Conservation (phyloP, 192 early-diverging fungal species). For the Chytriomyces sp. region DNA sequence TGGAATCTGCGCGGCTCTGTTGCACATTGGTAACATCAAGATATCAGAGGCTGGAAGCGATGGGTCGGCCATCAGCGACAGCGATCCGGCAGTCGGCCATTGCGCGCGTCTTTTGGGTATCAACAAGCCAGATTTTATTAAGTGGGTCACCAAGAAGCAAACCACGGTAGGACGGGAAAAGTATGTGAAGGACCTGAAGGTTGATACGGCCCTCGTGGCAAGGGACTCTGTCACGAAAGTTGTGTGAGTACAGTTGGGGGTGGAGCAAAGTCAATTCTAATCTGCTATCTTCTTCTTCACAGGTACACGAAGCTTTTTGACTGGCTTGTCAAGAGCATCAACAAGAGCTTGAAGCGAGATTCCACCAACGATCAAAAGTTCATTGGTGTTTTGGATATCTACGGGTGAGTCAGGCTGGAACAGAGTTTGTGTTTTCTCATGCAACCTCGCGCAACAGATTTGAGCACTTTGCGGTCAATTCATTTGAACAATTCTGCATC, state of each 20-base stretch:
- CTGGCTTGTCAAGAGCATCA: conserved; percentile 81
- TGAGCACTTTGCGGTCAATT: conserved; percentile 78
- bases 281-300: conserved; percentile 42
- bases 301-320: conserved; percentile 88
- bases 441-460: conserved; percentile 71
- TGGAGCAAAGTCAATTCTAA: conserved; percentile 85
- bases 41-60: conserved; percentile 12
- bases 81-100: conserved; percentile 21
- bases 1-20: conserved; percentile 26
- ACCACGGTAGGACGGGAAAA: conserved; percentile 57
- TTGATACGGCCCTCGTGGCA: conserved; percentile 65
- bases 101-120: conserved; percentile 18
- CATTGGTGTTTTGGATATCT: conserved; percentile 95
- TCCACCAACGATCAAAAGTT: conserved; percentile 58
- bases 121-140: conserved; percentile 43
- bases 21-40: conserved; percentile 50
- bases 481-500: conserved; percentile 93
- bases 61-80: neutral
- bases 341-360: conserved; percentile 68
- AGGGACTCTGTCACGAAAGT: conserved; percentile 63
- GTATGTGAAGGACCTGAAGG: conserved; percentile 71
- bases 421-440: conserved; percentile 57
- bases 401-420: conserved; percentile 52
- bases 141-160: conserved; percentile 85
- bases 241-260: conserved; percentile 50